Conservation (phyloP, 73 alveolate genomes). For the Tetrahymena malaccensis region DNA sequence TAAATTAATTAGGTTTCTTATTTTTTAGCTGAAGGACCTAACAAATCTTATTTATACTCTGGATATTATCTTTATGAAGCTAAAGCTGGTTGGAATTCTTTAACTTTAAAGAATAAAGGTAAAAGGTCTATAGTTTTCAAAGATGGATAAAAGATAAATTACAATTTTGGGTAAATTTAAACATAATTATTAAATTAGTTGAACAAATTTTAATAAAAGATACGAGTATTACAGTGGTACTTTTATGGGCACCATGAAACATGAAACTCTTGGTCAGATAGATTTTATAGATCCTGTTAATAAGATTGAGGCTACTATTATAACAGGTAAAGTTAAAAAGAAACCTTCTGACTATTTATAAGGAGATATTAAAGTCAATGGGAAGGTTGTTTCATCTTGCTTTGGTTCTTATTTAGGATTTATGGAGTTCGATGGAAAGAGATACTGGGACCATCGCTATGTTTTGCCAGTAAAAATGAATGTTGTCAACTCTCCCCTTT, state of each 20-base stretch:
- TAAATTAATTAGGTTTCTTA: constrained; percentile 6
- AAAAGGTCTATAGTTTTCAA: constrained; percentile 22
- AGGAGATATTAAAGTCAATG: constrained; percentile 61
- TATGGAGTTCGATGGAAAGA: constrained; percentile 83
- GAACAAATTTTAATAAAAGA: constrained; percentile 11
- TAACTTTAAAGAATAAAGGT: constrained; percentile 34
- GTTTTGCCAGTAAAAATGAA: constrained; percentile 25
- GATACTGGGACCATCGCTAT: constrained; percentile 95
- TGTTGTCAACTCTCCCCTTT: constrained; percentile 12
- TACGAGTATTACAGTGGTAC: constrained; percentile 48
- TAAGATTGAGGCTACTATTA: constrained; percentile 8
- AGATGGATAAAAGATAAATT: not conserved
- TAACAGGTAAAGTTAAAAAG: constrained; percentile 45
- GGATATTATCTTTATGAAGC: constrained; percentile 50
- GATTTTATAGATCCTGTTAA: constrained; percentile 31
- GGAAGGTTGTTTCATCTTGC: not conserved
- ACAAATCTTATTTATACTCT: constrained; percentile 15
- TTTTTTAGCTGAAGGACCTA: constrained; percentile 40
- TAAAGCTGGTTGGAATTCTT: constrained; percentile 46
- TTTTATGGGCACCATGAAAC: constrained; percentile 49
- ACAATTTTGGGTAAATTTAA: constrained; percentile 11
- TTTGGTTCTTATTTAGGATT: constrained; percentile 77
- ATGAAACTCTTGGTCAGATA: constrained; percentile 36
- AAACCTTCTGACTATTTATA: constrained; percentile 72
- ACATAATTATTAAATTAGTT: not conserved